Conservation (phyloP, 805 yeast genomes). For the Candida sphagnicola region DNA sequence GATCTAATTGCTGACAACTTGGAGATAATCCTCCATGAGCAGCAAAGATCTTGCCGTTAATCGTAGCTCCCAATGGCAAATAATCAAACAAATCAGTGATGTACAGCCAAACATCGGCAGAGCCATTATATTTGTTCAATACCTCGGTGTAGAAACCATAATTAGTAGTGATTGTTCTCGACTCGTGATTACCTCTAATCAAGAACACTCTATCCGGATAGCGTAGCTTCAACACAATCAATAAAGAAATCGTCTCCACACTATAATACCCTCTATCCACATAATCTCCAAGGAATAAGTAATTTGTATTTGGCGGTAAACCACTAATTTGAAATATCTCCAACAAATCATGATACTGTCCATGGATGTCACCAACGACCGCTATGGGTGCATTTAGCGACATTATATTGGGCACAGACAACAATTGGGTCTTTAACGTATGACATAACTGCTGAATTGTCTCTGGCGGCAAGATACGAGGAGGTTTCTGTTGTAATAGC, state of each 20-base stretch:
- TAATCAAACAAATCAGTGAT: conserved; percentile 94
- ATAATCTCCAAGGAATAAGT: conserved; percentile 89
- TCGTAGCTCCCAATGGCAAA: conserved; percentile 81
- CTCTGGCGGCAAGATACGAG: conserved; percentile 37
- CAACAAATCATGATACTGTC: conserved; percentile 89
- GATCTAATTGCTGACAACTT: conserved; percentile 89
- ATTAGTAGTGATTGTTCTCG: conserved; percentile 93
- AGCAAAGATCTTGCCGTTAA: conserved; percentile 86
- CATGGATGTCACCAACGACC: conserved; percentile 96
- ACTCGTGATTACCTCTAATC: conserved; percentile 94
- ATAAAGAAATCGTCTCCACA: conserved; percentile 83
- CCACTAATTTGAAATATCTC: conserved; percentile 96
- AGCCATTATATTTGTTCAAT: conserved; percentile 76
- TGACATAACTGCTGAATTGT: conserved; percentile 52
- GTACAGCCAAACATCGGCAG: conserved; percentile 73
- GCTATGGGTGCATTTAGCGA: conserved; percentile 84
- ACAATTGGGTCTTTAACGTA: conserved; percentile 74
- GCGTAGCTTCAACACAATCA: conserved; percentile 78
- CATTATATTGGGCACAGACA: conserved; percentile 82
- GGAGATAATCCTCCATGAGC: conserved; percentile 98
- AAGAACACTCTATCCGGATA: conserved; percentile 81
- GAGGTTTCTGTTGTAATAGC: conserved; percentile 39
- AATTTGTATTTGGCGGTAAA: conserved; percentile 87
- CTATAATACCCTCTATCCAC: conserved; percentile 95
- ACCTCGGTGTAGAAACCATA: conserved; percentile 98